Percentiles rank a stretch among this genome's conserved stretches.
These are phyloP conservation scores for Priceomyces haplophilus DNA, from an alignment of 805 yeast species.

Conservation along the genomic window DNA sequence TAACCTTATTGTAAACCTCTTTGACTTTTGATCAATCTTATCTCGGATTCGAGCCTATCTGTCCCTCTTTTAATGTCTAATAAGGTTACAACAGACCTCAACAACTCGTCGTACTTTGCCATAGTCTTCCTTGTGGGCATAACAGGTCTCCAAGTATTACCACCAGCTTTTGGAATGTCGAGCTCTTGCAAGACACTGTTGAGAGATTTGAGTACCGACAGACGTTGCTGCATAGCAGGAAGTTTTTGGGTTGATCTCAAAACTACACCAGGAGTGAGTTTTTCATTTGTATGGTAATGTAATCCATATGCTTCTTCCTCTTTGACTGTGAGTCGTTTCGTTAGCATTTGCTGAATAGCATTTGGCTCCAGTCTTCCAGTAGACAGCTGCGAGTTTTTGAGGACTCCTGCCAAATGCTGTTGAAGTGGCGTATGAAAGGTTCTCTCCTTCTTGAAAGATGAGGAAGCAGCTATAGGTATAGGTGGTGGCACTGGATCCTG, in stretches of 20 bases:
- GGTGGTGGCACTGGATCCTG: conserved; percentile 56
- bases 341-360: conserved; percentile 43
- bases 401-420: conserved; percentile 37
- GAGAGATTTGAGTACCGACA: conserved; percentile 72
- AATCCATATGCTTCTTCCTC: conserved; percentile 87
- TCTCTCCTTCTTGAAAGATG: conserved; percentile 42
- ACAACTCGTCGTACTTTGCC: conserved; percentile 70
- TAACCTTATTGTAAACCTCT: conserved; percentile 24
- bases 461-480: conserved; percentile 54
- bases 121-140: conserved; percentile 83
- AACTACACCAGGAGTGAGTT: conserved; percentile 74
- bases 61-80: conserved; percentile 82
- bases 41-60: conserved; percentile 84
- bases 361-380: conserved; percentile 33
- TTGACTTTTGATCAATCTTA: conserved; percentile 41
- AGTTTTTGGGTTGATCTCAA: conserved; percentile 63
- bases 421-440: conserved; percentile 45
- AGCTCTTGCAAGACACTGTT: conserved; percentile 72
- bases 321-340: conserved; percentile 60
- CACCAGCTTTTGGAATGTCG: conserved; percentile 61
- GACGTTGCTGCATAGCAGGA: conserved; percentile 50
- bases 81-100: conserved; percentile 65
- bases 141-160: conserved; percentile 62
- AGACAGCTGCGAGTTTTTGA: conserved; percentile 30
- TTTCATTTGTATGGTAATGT: conserved; percentile 66